phyloP scores from a whole-genome alignment of 2,329 filamentous ascomycete species.

The Penicillium aurantiogriseum region DNA sequence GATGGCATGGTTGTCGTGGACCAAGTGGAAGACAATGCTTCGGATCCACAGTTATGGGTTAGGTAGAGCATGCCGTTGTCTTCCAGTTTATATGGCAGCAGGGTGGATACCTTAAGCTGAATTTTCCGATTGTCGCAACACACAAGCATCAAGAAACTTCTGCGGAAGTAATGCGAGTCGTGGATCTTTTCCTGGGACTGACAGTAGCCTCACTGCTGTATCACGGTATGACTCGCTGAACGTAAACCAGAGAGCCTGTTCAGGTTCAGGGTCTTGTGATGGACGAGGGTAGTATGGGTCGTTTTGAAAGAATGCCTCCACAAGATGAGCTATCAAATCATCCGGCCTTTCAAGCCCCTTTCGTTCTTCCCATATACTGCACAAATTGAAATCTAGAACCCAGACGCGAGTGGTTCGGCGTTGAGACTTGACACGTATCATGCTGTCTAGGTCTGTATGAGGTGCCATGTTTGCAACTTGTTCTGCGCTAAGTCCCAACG shows the following conservation, averaged over 20 bases:
- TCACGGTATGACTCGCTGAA: not conserved
- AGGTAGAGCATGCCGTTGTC: no score
- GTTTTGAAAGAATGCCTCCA: conserved; percentile 8
- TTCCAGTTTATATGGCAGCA: no score
- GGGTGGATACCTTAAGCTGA: no score
- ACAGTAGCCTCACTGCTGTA: not conserved
- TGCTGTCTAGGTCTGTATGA: conserved; percentile 1
- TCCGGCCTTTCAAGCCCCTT: not conserved
- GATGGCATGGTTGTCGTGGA: no score
- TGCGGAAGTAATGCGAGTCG: not conserved
- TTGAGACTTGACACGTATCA: not conserved
- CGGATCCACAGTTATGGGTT: no score
- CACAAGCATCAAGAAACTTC: not conserved
- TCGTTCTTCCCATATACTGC: conserved; percentile 2
- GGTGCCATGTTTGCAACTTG: not conserved
- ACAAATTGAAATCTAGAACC: conserved; percentile 10
- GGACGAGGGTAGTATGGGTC: conserved; percentile 12
- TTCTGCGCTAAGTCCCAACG: not conserved
- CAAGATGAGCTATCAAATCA: conserved; percentile 5
- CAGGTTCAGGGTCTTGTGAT: not conserved
- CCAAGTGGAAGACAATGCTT: no score
- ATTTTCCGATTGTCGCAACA: not conserved
- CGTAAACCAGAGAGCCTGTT: conserved; percentile 1
- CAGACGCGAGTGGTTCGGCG: not conserved
- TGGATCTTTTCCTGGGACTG: not conserved